These are phyloP conservation scores for Pycnococcus provasolii DNA, from an alignment of 139 green algal species.

Conservation along the genomic window DNA sequence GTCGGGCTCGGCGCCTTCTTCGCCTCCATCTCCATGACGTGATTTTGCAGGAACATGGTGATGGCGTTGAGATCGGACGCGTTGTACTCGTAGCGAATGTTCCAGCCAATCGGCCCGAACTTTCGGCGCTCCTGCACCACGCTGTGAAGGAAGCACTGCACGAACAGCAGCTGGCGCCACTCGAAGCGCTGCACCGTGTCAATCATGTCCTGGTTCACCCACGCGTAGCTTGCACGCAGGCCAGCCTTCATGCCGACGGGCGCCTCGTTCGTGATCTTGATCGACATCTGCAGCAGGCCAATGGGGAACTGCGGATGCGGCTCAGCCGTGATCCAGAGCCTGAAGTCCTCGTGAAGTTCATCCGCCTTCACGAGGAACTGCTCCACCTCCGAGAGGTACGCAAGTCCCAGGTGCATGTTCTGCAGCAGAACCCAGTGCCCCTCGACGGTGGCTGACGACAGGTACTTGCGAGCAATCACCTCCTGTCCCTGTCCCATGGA, in stretches of 20 bases:
- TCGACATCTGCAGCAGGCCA: conserved; percentile 78
- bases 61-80: conserved; percentile 72
- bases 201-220: conserved; percentile 75
- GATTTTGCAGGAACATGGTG: conserved; percentile 81
- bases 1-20: conserved; percentile 56
- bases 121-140: conserved; percentile 82
- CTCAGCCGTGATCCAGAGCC: conserved; percentile 89
- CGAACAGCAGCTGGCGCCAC: conserved; percentile 85
- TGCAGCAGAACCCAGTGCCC: conserved; percentile 92
- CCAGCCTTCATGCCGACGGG: conserved; percentile 83
- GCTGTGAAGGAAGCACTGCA: conserved; percentile 83
- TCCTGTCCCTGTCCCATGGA: conserved; percentile 86
- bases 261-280: conserved; percentile 85
- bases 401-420: conserved; percentile 86
- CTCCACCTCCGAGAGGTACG: conserved; percentile 86
- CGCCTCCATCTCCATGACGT: conserved; percentile 83
- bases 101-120: conserved; percentile 90
- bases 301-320: conserved; percentile 84
- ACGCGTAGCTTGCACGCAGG: conserved; percentile 68
- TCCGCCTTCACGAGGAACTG: conserved; percentile 50
- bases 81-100: conserved; percentile 96
- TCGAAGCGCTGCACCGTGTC: conserved; percentile 63
- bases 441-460: conserved; percentile 66
- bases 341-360: conserved; percentile 58
- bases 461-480: conserved; percentile 78